Evolutionary conservation across 2,329 filamentous ascomycete genomes (phyloP).

Genomic region (Aspergillus sp.): DNA sequence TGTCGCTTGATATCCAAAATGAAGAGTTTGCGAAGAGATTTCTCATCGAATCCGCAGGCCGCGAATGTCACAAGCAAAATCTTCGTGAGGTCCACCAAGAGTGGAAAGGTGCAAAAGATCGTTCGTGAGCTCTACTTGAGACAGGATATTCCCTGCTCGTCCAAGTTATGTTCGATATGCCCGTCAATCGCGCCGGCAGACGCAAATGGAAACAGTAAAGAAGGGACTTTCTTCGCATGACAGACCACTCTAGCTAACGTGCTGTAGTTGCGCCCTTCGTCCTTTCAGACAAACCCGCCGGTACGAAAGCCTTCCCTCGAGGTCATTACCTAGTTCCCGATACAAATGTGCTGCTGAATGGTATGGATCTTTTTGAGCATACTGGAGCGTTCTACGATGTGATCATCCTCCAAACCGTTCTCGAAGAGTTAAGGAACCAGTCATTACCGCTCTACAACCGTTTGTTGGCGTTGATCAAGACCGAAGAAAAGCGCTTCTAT

Average conservation of each 20-base stretch:
- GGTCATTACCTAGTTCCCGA: constrained; percentile 94
- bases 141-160: constrained; percentile 95
- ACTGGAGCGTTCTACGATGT: constrained; percentile 90
- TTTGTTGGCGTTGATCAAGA: constrained; percentile 80
- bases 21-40: constrained; percentile 55
- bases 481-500: constrained; percentile 94
- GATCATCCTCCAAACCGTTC: constrained; percentile 88
- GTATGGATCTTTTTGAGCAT: constrained; percentile 95
- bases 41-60: constrained; percentile 46
- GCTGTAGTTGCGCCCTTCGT: constrained; percentile 66
- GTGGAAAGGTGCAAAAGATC: constrained; percentile 97
- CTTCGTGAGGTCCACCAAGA: constrained; percentile 88
- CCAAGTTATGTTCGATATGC: constrained; percentile 73
- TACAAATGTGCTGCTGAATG: constrained; percentile 89
- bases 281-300: constrained; percentile 79
- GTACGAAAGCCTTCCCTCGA: constrained; percentile 69
- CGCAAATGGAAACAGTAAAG: constrained; percentile 64
- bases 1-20: constrained; percentile 31
- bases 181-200: constrained; percentile 66
- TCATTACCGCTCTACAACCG: constrained; percentile 93
- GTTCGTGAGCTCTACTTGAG: constrained; percentile 92
- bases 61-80: constrained; percentile 88
- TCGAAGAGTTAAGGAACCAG: constrained; percentile 90
- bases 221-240: neutral
- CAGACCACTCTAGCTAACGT: constrained; percentile 12